phyloP scores from a whole-genome alignment of 78 protist species.

The Chrysochromulina tobinii region DNA sequence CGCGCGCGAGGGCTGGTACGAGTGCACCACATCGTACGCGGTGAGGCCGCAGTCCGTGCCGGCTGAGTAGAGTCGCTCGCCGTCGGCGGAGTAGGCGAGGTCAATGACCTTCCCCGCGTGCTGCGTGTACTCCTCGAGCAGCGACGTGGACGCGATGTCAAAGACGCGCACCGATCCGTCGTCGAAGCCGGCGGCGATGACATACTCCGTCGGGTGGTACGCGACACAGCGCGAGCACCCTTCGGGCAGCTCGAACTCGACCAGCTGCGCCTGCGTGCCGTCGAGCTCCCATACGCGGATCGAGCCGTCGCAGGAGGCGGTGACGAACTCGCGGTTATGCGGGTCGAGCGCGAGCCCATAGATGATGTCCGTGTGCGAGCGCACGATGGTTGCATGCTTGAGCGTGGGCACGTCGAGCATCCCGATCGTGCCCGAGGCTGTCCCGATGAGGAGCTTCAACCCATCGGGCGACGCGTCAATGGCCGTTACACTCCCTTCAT shows the following conservation, averaged over 20 bases:
- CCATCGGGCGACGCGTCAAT: not conserved
- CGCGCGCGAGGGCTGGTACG: not conserved
- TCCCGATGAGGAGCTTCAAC: not conserved
- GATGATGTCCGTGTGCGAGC: not conserved
- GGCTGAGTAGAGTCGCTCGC: not conserved
- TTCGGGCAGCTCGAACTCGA: not conserved
- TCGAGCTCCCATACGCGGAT: constrained; percentile 17
- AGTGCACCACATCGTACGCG: not conserved
- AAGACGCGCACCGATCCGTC: constrained; percentile 13
- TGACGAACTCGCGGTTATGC: constrained; percentile 25
- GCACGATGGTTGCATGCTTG: not conserved
- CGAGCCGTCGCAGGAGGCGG: not conserved
- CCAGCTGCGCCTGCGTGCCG: not conserved
- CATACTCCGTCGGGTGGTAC: constrained; percentile 18
- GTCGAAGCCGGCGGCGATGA: not conserved
- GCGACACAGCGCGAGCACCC: not conserved
- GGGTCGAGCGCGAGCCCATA: not conserved
- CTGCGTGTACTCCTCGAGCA: not conserved
- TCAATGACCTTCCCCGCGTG: not conserved
- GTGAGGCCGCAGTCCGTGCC: not conserved
- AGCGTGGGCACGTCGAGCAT: not conserved
- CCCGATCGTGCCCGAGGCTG: not conserved
- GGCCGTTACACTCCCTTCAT: not conserved
- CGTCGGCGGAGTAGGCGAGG: not conserved
- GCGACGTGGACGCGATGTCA: constrained; percentile 2